phyloP scores from a whole-genome alignment of 208 protist species.

The Leishmania amazonensis region DNA sequence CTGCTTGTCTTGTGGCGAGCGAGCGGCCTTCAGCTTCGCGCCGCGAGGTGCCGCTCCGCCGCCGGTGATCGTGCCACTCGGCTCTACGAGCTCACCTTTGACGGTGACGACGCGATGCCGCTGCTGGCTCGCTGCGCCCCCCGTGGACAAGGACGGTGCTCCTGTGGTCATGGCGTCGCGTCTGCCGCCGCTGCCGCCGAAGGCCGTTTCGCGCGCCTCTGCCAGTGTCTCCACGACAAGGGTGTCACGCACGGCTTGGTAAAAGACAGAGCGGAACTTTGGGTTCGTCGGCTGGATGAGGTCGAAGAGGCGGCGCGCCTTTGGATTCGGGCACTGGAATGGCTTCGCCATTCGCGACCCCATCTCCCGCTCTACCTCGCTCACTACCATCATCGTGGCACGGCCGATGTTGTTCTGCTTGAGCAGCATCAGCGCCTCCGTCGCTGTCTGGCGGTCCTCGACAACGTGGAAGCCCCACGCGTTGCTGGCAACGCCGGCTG shows the following conservation, averaged over 20 bases:
- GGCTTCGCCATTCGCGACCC: slow-evolving; percentile 39
- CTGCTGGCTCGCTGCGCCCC: slow-evolving; percentile 6
- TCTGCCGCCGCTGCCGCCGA: slow-evolving; percentile 41
- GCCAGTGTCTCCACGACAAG: slow-evolving; percentile 95
- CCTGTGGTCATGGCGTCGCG: neutral
- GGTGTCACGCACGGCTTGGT: slow-evolving; percentile 97
- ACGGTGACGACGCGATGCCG: slow-evolving; percentile 97
- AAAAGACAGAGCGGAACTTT: slow-evolving; percentile 95
- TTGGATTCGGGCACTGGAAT: slow-evolving; percentile 64
- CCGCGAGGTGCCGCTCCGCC: slow-evolving; percentile 93
- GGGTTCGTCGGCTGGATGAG: slow-evolving; percentile 90
- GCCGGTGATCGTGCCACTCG: slow-evolving; percentile 98
- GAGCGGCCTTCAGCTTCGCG: slow-evolving; percentile 81
- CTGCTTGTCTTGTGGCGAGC: slow-evolving; percentile 79
- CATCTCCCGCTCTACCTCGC: slow-evolving; percentile 88
- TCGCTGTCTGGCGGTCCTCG: slow-evolving; percentile 93
- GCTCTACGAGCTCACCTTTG: slow-evolving; percentile 97
- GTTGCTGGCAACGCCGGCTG: slow-evolving; percentile 96
- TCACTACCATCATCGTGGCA: slow-evolving; percentile 98
- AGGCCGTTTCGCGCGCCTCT: slow-evolving; percentile 89
- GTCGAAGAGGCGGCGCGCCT: slow-evolving; percentile 92
- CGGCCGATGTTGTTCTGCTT: slow-evolving; percentile 94
- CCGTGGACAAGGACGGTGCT: neutral
- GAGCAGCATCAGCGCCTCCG: slow-evolving; percentile 92
- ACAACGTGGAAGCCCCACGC: slow-evolving; percentile 98